A percentile compares a stretch with the other conserved stretches of the same genome.
phyloP scores from a whole-genome alignment of 768 basidiomycete genomes.

The Dioszegia crocea region DNA sequence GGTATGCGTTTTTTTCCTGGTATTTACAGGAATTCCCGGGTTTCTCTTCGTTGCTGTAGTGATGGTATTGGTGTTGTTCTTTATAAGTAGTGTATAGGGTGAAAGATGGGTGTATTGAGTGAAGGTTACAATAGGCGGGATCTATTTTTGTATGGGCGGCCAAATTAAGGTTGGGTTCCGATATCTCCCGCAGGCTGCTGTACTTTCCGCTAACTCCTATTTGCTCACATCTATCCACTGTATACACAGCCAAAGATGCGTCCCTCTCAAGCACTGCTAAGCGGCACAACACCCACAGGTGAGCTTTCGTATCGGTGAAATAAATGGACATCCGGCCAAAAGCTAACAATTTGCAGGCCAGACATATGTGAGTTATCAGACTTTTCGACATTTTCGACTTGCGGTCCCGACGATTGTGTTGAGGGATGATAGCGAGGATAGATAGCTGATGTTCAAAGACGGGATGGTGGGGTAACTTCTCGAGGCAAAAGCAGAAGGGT shows the following conservation, averaged over 20 bases:
- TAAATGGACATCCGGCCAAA: neutral
- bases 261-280: conserved; percentile 36
- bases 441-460: conserved; percentile 54
- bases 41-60: too few relatives aligned
- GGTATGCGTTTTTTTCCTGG: neutral
- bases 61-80: too few relatives aligned
- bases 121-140: neutral
- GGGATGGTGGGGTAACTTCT: conserved; percentile 84
- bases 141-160: neutral
- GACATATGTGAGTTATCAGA: conserved; percentile 65
- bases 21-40: too few relatives aligned
- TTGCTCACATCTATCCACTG: neutral
- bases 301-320: conserved; percentile 42
- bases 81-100: too few relatives aligned
- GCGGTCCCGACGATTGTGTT: too few relatives aligned
- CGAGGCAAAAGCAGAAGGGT: conserved; percentile 62
- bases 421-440: neutral
- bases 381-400: neutral
- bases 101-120: neutral
- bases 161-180: too few relatives aligned
- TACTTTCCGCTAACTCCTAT: neutral
- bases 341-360: conserved; percentile 57
- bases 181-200: neutral
- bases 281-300: conserved; percentile 78
- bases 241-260: conserved; percentile 53